Evolutionary conservation across 2,329 filamentous ascomycete species (phyloP), one percentile per base, ranked within the genome.

Genomic region (Colletotrichum nymphaeae): DNA sequence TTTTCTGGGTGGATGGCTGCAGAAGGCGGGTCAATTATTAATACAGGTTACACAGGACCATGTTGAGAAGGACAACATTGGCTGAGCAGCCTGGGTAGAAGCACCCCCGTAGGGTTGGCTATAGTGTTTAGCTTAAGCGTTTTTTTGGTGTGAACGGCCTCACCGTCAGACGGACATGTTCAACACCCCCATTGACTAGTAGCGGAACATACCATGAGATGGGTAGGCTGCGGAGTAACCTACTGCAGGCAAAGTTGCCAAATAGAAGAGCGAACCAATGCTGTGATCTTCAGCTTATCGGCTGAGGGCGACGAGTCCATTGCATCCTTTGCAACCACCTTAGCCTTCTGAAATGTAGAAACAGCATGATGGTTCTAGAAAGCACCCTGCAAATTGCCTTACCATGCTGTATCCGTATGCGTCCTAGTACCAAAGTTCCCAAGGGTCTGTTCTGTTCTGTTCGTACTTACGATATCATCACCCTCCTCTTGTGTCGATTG

Each of bases 101-200:
- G 14, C 66, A 60, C 67, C 30, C 46, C 42, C 8, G 42, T 28
- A 46, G 60, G 42, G 46, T 65, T 60, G 55, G 55, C 16, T 37
- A 11, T 62, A 64, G 53, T 24, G 53, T 42, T 26, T 30, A 12
- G 60, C 37, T 37, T 24, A 35, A 37, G 9, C 24, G 28, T 42
- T 16, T 24, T 22, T 5, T 24, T 22, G 14, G 55, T 65, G 60
- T 37, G 32, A 62, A 66, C 60, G 70, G 55, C 55, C 60, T 73
- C 62, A 63, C 67, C 71, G 56, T 66, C 26, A 70, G 70, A 73
- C 70, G 60, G 70, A 22, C 67, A 64, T 63, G 32, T 58, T 37
- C 26, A 53, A 37, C 56, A 65, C 49, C 68, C 49, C 68, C 26
- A 52, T 63, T n/a, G 35, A 56, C 28, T 55, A 59, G 62, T 55